These are phyloP conservation scores for Cyclospora cayetanensis DNA, from an alignment of 169 alveolate species.

Conservation along the genomic window DNA sequence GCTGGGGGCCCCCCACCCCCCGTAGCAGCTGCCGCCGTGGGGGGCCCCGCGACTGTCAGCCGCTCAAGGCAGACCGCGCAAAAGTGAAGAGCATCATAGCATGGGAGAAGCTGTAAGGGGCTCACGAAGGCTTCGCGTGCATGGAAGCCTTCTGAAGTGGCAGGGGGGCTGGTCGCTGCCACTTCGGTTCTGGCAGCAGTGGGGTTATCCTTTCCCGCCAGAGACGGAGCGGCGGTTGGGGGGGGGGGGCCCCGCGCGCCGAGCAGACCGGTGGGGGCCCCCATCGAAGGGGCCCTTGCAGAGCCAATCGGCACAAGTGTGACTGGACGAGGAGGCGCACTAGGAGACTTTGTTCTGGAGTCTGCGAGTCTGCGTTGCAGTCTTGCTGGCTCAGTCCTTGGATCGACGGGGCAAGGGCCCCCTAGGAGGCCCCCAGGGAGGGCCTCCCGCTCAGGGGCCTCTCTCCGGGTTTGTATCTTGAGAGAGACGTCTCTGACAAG, in stretches of 20 bases:
- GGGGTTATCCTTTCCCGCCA: neutral
- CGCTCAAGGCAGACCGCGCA: conserved; percentile 70
- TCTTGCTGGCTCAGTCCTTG: neutral
- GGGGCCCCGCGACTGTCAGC: neutral
- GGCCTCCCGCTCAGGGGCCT: neutral
- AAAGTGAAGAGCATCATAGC: neutral
- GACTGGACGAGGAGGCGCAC: neutral
- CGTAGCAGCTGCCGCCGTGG: conserved; percentile 6
- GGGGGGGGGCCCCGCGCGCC: neutral
- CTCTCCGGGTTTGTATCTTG: neutral
- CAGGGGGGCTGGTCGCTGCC: neutral
- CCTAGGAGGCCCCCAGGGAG: neutral
- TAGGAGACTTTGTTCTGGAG: too few species aligned
- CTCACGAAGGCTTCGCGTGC: neutral
- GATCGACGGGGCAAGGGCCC: conserved; percentile 1
- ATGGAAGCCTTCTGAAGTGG: neutral
- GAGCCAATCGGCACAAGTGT: neutral
- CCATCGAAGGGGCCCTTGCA: neutral
- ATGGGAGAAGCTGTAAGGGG: neutral
- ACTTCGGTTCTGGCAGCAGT: neutral
- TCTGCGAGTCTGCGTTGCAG: too few species aligned
- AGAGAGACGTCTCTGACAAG: neutral
- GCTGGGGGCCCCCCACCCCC: neutral
- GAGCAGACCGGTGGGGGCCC: neutral
- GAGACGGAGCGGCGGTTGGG: neutral